Conservation (phyloP, 176 grass and related monocot species). For the Triticum turgidum region DNA sequence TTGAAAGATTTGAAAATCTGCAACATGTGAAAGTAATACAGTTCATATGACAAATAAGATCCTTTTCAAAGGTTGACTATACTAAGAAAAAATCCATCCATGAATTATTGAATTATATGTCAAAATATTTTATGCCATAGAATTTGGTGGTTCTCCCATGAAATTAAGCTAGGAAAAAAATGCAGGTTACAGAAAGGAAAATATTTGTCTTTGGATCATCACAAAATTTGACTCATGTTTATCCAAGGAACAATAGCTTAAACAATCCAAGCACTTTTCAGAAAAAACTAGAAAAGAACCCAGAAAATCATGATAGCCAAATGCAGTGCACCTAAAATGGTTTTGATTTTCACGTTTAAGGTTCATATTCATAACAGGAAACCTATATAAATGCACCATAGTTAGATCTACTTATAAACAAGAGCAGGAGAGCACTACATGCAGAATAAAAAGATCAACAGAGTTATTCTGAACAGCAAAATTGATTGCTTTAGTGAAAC, state of each 20-base stretch:
- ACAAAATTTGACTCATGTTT: conserved; percentile 8
- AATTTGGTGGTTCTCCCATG: conserved; percentile 9
- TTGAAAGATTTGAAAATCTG: conserved; percentile 74
- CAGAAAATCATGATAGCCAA: conserved; percentile 17
- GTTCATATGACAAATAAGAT: conserved; percentile 23
- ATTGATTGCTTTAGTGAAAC: neutral
- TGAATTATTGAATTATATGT: conserved; percentile 9
- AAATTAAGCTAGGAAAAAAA: conserved; percentile 30
- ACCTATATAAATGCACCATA: neutral
- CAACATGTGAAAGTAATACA: conserved; percentile 32
- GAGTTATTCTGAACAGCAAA: neutral
- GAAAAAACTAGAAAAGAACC: neutral
- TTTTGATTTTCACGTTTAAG: conserved; percentile 5
- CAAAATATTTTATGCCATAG: neutral
- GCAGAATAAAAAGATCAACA: neutral
- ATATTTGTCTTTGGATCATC: neutral
- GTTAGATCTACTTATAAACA: neutral
- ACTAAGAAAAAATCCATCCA: neutral
- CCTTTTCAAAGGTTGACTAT: neutral
- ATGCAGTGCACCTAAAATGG: neutral
- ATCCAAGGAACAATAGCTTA: conserved; percentile 9
- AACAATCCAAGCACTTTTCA: conserved; percentile 2
- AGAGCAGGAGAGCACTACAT: neutral
- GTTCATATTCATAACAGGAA: conserved; percentile 11
- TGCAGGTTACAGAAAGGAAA: neutral